phyloP scores from a whole-genome alignment of 192 early-diverging fungal genomes.

The Lobulomyces angularis region DNA sequence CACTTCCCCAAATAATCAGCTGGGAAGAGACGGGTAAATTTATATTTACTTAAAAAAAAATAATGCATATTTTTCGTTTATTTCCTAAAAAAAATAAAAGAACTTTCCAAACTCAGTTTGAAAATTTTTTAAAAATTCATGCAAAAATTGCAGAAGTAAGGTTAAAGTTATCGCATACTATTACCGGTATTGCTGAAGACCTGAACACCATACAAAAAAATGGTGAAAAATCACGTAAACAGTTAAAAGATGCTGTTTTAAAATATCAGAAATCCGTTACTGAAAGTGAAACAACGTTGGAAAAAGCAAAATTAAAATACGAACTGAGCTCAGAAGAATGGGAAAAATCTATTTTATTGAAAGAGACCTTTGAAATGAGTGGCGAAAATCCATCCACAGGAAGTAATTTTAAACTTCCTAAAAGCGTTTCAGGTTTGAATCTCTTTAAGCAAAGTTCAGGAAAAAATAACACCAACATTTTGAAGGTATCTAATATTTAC shows the following conservation, averaged over 20 bases:
- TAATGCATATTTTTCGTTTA: too few species aligned
- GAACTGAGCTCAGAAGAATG: conserved; percentile 70
- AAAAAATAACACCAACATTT: too few species aligned
- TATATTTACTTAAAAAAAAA: too few species aligned
- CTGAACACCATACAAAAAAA: conserved; percentile 59
- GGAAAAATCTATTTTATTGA: conserved; percentile 52
- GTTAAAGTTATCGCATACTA: conserved; percentile 56
- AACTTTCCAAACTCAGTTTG: too few species aligned
- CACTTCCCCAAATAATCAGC: too few species aligned
- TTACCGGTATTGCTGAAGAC: conserved; percentile 71
- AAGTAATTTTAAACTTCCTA: too few species aligned
- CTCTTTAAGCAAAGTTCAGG: too few species aligned
- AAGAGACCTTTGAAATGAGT: conserved; percentile 9
- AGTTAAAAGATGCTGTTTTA: conserved; percentile 71
- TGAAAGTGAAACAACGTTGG: conserved; percentile 65
- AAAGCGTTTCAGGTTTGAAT: too few species aligned
- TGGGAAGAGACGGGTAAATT: conserved; percentile 39
- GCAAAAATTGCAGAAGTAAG: conserved; percentile 69
- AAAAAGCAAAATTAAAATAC: conserved; percentile 80
- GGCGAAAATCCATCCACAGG: too few species aligned
- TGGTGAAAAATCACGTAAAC: conserved; percentile 64
- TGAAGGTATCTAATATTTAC: too few species aligned
- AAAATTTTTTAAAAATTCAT: conserved; percentile 66
- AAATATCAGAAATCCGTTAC: conserved; percentile 61
- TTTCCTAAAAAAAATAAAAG: too few species aligned